Conservation (phyloP, 2,329 filamentous ascomycete genomes). For the Cyanodermella asteris region DNA sequence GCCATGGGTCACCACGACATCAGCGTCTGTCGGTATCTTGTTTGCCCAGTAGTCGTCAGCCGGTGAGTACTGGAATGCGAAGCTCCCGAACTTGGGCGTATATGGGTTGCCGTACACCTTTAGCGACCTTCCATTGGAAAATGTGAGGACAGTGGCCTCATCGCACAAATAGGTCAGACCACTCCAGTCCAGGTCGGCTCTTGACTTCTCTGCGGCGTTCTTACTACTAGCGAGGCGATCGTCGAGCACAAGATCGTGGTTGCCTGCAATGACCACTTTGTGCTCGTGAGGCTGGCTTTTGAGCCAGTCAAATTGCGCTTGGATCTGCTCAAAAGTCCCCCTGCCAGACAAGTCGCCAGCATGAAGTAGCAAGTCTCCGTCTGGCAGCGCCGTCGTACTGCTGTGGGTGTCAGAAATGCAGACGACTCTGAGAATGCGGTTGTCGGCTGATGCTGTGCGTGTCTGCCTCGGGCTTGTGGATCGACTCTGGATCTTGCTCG, state of each 20-base stretch:
- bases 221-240: conserved; percentile 7
- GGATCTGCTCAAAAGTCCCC: conserved; percentile 20
- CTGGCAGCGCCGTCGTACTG: conserved; percentile 15
- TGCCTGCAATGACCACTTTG: conserved; percentile 41
- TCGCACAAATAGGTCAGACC: conserved; percentile 32
- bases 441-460: no score
- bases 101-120: conserved; percentile 33
- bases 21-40: conserved; percentile 23
- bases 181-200: conserved; percentile 11
- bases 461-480: no score
- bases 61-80: conserved; percentile 32
- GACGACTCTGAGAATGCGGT: conserved; percentile 15
- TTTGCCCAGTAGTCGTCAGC: conserved; percentile 28
- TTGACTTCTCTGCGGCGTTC: conserved; percentile 15
- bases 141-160: conserved; percentile 25
- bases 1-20: conserved; percentile 40
- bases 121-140: conserved; percentile 27
- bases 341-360: conserved; percentile 26
- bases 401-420: conserved; percentile 27
- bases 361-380: conserved; percentile 25
- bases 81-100: conserved; percentile 32
- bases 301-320: conserved; percentile 22
- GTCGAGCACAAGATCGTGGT: conserved; percentile 39
- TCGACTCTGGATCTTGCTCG: no score
- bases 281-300: conserved; percentile 16